Evolutionary conservation across 140 eudicot genomes (phyloP).

Genomic region (Erigeron philadelphicus): DNA sequence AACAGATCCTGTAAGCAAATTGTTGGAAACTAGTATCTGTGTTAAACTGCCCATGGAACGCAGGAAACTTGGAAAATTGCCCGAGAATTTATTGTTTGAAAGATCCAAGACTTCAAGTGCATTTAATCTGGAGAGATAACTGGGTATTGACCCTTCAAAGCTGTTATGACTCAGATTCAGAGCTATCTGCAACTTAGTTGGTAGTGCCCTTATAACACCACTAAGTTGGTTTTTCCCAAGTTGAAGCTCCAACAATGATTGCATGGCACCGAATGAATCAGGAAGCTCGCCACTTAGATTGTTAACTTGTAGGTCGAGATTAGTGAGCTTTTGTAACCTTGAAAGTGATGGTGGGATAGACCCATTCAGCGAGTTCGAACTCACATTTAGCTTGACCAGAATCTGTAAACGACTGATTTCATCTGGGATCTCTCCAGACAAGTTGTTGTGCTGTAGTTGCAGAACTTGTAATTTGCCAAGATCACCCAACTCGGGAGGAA

Average conservation of each 20-base stretch:
- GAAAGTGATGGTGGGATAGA: conserved; percentile 55
- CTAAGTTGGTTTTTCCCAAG: conserved; percentile 59
- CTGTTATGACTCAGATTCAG: conserved; percentile 69
- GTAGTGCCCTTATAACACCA: conserved; percentile 47
- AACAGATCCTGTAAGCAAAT: conserved; percentile 48
- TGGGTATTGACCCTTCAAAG: conserved; percentile 38
- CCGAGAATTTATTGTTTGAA: conserved; percentile 58
- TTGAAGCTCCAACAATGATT: conserved; percentile 61
- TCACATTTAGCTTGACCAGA: conserved; percentile 50
- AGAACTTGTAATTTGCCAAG: conserved; percentile 50
- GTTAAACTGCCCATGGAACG: conserved; percentile 38
- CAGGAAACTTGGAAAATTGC: conserved; percentile 49
- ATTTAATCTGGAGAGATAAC: conserved; percentile 25
- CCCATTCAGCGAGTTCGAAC: conserved; percentile 56
- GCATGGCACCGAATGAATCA: conserved; percentile 33
- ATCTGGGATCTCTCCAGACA: conserved; percentile 56
- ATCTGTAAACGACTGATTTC: conserved; percentile 33
- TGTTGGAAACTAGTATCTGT: conserved; percentile 42
- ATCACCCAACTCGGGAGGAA: conserved; percentile 49
- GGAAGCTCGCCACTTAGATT: conserved; percentile 55
- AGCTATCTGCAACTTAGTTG: conserved; percentile 48
- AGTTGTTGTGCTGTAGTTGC: conserved; percentile 49
- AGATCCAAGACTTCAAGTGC: conserved; percentile 73
- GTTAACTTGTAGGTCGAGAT: conserved; percentile 55
- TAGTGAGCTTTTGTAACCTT: conserved; percentile 34